Base-by-base conservation (phyloP, 2,329 filamentous ascomycete genomes). In the Corinectria fuckeliana region DNA sequence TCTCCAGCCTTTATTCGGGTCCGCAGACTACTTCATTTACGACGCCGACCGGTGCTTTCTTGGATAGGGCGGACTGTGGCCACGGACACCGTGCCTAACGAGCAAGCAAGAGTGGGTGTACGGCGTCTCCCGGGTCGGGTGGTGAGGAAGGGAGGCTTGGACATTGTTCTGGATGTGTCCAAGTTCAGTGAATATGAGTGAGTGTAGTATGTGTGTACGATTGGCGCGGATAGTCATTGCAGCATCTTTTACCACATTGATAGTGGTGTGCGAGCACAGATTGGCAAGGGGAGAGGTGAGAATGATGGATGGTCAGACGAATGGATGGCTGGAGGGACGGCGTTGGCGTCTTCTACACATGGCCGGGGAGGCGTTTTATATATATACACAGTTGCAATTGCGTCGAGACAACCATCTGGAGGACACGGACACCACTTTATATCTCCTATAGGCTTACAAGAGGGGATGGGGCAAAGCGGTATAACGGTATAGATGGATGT, bases 291-390 rank as follows among this genome's bases (percentile, higher is more conserved):
- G 32, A 23, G 38, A 14, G 21, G 47, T 42, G 39, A 30, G 64
- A 44, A 41, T n/a, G 39, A 36, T 41, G 41, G 50, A 47, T 36
- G 41, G n/a, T n/a, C n/a, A n/a, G 28, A 53, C 42, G 50, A 69
- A 67, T 49, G 54, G 34, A 61, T 54, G 64, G 50, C 57, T 36
- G 56, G 55, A 67, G 62, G 66, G 56, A 45, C 36, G 68, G 68
- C 68, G 68, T 70, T 69, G 68, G 66, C 63, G 66, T 70, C 68
- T 70, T 68, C 63, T 68, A 67, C 61, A 69, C 62, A 66, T 69
- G 68, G 61, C 58, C 55, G 62, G 65, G 28, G 49, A 64, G 68
- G 68, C 68, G 68, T 70, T 70, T 68, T 67, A 68, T 69, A 48
- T 58, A 48, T 59, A 70, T 65, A 68, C 63, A 68, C 62, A 69